Evolutionary conservation across 768 basidiomycete genomes (phyloP).

Genomic region (Porphyrellus cyaneotinctus): DNA sequence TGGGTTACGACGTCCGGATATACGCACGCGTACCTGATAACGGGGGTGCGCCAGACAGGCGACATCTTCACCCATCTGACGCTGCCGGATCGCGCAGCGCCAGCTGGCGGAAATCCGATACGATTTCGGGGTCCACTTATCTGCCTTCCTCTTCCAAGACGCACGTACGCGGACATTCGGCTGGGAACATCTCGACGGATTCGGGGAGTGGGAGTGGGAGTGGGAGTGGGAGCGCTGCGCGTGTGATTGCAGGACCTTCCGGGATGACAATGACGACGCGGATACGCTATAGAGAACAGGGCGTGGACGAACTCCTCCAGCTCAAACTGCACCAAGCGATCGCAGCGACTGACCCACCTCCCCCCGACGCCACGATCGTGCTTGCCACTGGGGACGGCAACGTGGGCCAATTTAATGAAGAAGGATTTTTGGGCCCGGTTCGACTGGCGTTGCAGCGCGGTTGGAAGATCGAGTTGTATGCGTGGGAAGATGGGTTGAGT

Average conservation of each 20-base stretch:
- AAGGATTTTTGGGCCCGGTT: constrained; percentile 88
- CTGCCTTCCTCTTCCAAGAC: constrained; percentile 4
- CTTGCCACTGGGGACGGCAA: constrained; percentile 94
- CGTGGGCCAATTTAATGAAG: constrained; percentile 87
- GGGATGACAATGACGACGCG: constrained; percentile 30
- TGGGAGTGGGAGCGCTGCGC: constrained; percentile 7
- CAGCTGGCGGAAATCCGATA: constrained; percentile 24
- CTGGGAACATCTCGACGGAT: constrained; percentile 25
- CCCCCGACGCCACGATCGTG: constrained; percentile 71
- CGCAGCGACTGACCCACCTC: constrained; percentile 62
- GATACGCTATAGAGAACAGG: constrained; percentile 80
- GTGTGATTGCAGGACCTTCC: constrained; percentile 13
- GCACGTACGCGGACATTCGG: constrained; percentile 15
- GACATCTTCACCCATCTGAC: constrained; percentile 13
- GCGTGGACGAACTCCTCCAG: constrained; percentile 92
- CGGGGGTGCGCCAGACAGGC: constrained; percentile 58
- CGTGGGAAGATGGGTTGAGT: constrained; percentile 84
- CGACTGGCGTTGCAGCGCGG: constrained; percentile 81
- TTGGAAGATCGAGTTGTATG: constrained; percentile 94
- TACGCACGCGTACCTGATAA: constrained; percentile 68
- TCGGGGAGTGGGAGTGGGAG: constrained; percentile 17
- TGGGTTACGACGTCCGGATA: constrained; percentile 73
- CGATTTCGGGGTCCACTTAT: background rate
- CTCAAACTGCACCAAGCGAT: constrained; percentile 88
- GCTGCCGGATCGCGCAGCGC: constrained; percentile 9